phyloP scores from a whole-genome alignment of 2,329 filamentous ascomycete genomes.

The Myriosclerotinia duriaeana region DNA sequence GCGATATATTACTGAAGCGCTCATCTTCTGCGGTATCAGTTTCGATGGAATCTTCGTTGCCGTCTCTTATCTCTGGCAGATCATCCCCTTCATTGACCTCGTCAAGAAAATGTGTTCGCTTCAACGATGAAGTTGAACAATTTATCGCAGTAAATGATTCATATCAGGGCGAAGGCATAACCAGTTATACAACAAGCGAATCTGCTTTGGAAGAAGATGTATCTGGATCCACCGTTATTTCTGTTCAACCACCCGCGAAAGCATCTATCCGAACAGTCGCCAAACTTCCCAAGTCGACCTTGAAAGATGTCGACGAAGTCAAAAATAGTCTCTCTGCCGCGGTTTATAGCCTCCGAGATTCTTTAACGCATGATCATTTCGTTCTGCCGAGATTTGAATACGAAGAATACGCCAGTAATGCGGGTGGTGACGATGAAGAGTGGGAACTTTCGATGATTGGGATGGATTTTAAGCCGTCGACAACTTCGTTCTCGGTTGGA shows the following conservation, averaged over 20 bases:
- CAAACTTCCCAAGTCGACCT: slow-evolving; percentile 14
- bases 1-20: slow-evolving; percentile 87
- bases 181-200: neutral
- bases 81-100: slow-evolving; percentile 16
- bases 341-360: slow-evolving; percentile 15
- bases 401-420: slow-evolving; percentile 9
- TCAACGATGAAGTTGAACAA: slow-evolving; percentile 24
- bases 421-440: slow-evolving; percentile 19
- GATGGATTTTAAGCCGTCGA: slow-evolving; percentile 10
- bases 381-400: slow-evolving; percentile 17
- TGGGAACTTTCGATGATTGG: slow-evolving; percentile 24
- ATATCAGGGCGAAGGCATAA: neutral
- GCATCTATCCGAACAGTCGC: slow-evolving; percentile 10
- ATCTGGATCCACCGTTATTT: neutral
- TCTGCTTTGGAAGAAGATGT: slow-evolving; percentile 1
- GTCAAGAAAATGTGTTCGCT: slow-evolving; percentile 22
- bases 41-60: slow-evolving; percentile 1
- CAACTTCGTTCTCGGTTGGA: slow-evolving; percentile 5
- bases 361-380: slow-evolving; percentile 21
- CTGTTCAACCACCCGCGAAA: neutral
- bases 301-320: neutral
- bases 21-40: slow-evolving; percentile 66
- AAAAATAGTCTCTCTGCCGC: neutral
- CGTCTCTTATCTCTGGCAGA: slow-evolving; percentile 19
- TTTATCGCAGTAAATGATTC: slow-evolving; percentile 15